These are phyloP conservation scores for Aspergillus novofumigatus DNA, from an alignment of 2,329 filamentous ascomycete species.

Conservation along the genomic window DNA sequence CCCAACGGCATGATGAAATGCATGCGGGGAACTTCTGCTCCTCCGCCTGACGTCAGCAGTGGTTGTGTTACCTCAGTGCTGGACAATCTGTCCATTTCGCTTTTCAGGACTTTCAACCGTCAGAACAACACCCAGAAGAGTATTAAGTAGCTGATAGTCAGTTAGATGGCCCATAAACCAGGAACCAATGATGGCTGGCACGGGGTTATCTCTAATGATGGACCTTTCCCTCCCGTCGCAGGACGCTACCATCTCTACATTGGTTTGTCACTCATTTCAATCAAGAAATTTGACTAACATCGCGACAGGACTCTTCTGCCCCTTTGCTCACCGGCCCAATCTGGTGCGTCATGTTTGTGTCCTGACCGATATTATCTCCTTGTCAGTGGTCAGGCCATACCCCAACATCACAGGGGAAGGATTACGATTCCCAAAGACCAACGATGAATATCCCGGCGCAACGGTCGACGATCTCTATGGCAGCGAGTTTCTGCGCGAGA, in stretches of 20 bases:
- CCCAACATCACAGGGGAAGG: slow-evolving; percentile 62
- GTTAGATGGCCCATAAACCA: slow-evolving; percentile 15
- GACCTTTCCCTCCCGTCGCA: slow-evolving; percentile 48
- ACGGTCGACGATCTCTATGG: slow-evolving; percentile 59
- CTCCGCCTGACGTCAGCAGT: background rate
- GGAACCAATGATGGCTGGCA: slow-evolving; percentile 43
- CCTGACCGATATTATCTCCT: slow-evolving; percentile 50
- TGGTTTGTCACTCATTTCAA: slow-evolving; percentile 18
- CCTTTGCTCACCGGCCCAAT: slow-evolving; percentile 60
- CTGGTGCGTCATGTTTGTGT: slow-evolving; percentile 57
- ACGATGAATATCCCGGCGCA: slow-evolving; percentile 54
- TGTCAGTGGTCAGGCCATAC: slow-evolving; percentile 61
- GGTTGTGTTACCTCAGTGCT: background rate
- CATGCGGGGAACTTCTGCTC: background rate
- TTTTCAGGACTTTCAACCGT: background rate
- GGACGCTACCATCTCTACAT: slow-evolving; percentile 55
- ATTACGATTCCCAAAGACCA: slow-evolving; percentile 54
- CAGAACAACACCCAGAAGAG: background rate
- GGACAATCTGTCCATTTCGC: background rate
- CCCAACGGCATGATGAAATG: background rate
- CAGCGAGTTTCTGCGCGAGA: slow-evolving; percentile 55
- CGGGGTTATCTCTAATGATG: slow-evolving; percentile 45
- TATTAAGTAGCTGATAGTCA: background rate
- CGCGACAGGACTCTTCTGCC: slow-evolving; percentile 51
- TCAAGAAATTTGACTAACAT: background rate